Base-by-base conservation (phyloP, 345 rosid genomes). In the Dipteronia sinensis region DNA sequence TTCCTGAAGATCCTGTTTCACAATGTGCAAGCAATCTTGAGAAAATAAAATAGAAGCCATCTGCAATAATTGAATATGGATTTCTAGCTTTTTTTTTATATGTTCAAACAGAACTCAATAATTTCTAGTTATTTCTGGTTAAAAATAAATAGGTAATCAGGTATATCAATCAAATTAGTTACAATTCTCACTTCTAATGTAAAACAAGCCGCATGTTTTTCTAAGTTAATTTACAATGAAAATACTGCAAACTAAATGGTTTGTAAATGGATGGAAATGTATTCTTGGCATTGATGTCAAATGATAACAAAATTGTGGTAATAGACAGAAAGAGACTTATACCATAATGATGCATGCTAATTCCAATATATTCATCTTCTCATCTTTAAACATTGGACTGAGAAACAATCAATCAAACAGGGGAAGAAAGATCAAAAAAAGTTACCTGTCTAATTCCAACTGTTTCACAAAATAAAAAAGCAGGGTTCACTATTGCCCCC, bases 1-100 rank as follows among this genome's bases (percentile, higher is more conserved):
- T 78, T 77, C 76, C 82, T 85, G 83, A 73, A 94, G 95, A 83
- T 96, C 92, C 99, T 96, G 95, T 78, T 80, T 73, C 81, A 75
- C 49, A 84, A 81, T 20, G 3, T 59, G 66, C 78, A 82, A 15
- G 29, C 31, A 49, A 76, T 59, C 17, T 61, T 51, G 20, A 82
- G 81, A 77, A 77, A 76, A 53, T 69, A 58, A 80, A 72, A 67
- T 6, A 70, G 73, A 82, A 81, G 65, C 79, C 64, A 74, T 72
- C 65, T 46, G 47, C 61, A 65, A 11, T 23, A 55, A 62, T 27
- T 59, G 19, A 58, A 62, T 51, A 62, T 34, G 19, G 7, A 40
- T 73, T 59, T 59, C 64, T 59, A 59, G 27, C 46, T 19, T 34
- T 0, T 25, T 58, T 7, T 7, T 9, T 20, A 59, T 59, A 19